Percentiles rank a stretch among this genome's conserved stretches.
These are phyloP conservation scores for Metarhizium brunneum DNA, from an alignment of 2,329 filamentous ascomycete species.

Conservation along the genomic window DNA sequence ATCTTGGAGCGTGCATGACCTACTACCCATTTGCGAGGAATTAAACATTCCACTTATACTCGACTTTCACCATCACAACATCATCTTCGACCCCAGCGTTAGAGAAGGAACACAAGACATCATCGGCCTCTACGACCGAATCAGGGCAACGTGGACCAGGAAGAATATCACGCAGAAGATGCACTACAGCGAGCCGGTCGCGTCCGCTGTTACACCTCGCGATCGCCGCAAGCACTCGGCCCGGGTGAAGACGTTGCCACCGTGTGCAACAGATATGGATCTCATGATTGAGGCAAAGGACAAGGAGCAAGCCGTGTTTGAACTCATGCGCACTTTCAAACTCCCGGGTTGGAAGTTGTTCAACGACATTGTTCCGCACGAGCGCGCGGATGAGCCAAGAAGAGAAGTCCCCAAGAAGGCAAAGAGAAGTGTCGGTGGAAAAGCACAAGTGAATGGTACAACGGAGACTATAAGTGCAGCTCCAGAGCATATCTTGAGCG, in stretches of 20 bases:
- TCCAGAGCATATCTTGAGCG: conserved; percentile 39
- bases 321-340: conserved; percentile 81
- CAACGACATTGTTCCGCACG: conserved; percentile 69
- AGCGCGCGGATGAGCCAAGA: conserved; percentile 62
- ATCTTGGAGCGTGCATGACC: conserved; percentile 82
- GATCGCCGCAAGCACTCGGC: conserved; percentile 80
- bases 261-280: conserved; percentile 76
- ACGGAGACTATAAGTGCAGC: conserved; percentile 28
- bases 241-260: conserved; percentile 69
- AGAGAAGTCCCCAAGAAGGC: conserved; percentile 30
- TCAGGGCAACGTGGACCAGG: conserved; percentile 71
- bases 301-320: conserved; percentile 93
- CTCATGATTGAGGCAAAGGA: conserved; percentile 99
- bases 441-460: conserved; percentile 24
- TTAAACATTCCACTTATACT: conserved; percentile 89
- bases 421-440: conserved; percentile 29
- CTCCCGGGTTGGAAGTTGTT: conserved; percentile 70
- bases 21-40: conserved; percentile 84
- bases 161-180: conserved; percentile 90
- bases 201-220: conserved; percentile 58
- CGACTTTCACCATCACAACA: conserved; percentile 94
- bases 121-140: conserved; percentile 61
- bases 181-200: conserved; percentile 78
- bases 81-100: conserved; percentile 67
- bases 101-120: conserved; percentile 83